Percentiles rank a stretch among this genome's conserved stretches.
Evolutionary conservation across 2,329 filamentous ascomycete species (phyloP).

Genomic region (Pseudogymnoascus sp.): DNA sequence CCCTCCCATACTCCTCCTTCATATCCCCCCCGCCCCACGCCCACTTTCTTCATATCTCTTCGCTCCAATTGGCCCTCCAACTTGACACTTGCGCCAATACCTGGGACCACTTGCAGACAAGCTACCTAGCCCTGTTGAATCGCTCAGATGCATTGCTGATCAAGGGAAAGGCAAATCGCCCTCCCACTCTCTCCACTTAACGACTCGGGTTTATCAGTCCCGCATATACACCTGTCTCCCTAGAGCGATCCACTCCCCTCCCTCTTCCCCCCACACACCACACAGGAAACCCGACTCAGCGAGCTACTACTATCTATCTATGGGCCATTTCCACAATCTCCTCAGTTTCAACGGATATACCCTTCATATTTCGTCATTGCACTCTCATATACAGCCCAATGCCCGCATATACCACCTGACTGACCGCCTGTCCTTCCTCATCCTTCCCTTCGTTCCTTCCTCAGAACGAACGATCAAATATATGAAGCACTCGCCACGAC

Average conservation of each 20-base stretch:
- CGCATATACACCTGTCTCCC: constrained; percentile 2
- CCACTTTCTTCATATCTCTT: not conserved
- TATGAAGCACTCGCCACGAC: not conserved
- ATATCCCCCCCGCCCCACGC: not conserved
- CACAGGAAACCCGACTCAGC: not conserved
- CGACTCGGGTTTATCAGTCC: not conserved
- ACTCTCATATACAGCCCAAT: constrained; percentile 3
- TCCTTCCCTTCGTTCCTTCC: not conserved
- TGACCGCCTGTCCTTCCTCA: constrained; percentile 3
- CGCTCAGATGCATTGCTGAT: not conserved
- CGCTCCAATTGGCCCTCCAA: not conserved
- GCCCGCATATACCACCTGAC: constrained; percentile 1
- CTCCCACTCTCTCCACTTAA: not conserved
- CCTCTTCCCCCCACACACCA: constrained; percentile 5
- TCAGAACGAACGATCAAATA: not conserved
- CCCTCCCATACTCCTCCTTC: not conserved
- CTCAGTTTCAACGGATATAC: not conserved
- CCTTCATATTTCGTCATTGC: constrained; percentile 5
- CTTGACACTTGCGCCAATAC: constrained; percentile 1
- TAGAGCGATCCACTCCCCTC: not conserved
- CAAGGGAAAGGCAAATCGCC: not conserved
- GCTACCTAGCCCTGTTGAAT: constrained; percentile 1
- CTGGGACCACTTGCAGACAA: not conserved
- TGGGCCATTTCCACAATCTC: constrained; percentile 6
- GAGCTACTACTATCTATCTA: constrained; percentile 5